Conservation (phyloP, 2,329 filamentous ascomycete species). For the Pseudocercospora ulei region DNA sequence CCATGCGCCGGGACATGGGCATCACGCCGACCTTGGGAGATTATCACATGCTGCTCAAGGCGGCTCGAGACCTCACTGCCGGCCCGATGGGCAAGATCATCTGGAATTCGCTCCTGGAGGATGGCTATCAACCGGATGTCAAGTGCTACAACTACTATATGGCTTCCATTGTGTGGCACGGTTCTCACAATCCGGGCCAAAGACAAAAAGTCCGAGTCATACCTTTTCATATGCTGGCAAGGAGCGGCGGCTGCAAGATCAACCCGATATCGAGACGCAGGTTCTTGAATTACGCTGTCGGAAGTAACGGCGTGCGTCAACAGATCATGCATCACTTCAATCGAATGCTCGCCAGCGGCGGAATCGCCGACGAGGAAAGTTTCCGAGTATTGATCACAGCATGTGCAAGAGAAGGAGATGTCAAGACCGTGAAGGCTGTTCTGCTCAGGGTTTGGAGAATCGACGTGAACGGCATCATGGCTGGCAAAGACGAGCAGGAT, state of each 20-base stretch:
- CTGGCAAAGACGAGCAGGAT: constrained; percentile 28
- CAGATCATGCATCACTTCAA: constrained; percentile 37
- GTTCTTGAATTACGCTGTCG: constrained; percentile 27
- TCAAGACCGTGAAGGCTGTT: constrained; percentile 41
- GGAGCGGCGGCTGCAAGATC: constrained; percentile 5
- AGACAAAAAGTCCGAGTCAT: constrained; percentile 38
- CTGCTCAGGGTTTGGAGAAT: constrained; percentile 49
- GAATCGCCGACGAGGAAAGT: constrained; percentile 44
- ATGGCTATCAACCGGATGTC: constrained; percentile 39
- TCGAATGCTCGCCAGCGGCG: constrained; percentile 41
- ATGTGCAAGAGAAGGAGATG: constrained; percentile 45
- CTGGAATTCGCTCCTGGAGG: constrained; percentile 41
- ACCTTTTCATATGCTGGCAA: constrained; percentile 25
- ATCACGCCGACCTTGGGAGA: constrained; percentile 40
- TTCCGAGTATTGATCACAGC: constrained; percentile 48
- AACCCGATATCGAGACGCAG: not conserved
- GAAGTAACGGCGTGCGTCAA: constrained; percentile 28
- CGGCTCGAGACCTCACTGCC: constrained; percentile 44
- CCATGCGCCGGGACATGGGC: constrained; percentile 34
- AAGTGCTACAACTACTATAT: constrained; percentile 50
- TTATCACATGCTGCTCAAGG: constrained; percentile 47
- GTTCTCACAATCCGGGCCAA: constrained; percentile 31
- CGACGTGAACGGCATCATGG: constrained; percentile 39
- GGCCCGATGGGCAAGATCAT: constrained; percentile 37
- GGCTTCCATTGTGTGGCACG: constrained; percentile 42